Evolutionary conservation across 2,329 filamentous ascomycete species (phyloP).

Genomic region (Bipolaris victoriae): DNA sequence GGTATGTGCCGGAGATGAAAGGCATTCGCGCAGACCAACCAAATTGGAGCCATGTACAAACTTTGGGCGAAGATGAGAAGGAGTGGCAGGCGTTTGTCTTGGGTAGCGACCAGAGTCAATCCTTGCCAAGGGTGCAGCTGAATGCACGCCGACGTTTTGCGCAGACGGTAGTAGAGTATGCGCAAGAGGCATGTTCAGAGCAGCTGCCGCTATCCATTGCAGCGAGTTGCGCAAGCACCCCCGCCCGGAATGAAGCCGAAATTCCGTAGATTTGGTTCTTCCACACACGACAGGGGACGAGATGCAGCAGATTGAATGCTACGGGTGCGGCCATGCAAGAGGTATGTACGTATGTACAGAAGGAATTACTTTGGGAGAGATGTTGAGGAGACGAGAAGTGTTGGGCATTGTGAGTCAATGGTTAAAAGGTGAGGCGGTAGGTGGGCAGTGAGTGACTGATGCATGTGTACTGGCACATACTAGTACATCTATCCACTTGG

Average conservation of each 20-base stretch:
- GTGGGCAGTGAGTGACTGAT: constrained; percentile 30
- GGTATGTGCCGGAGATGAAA: neutral
- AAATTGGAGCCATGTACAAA: constrained; percentile 3
- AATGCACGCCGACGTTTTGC: constrained; percentile 2
- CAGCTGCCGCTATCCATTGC: constrained; percentile 25
- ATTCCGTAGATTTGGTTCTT: constrained; percentile 16
- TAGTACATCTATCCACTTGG: neutral
- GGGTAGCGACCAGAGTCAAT: constrained; percentile 22
- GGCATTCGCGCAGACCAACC: neutral
- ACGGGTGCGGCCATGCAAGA: constrained; percentile 20
- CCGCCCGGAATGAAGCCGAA: constrained; percentile 23
- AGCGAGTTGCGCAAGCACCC: constrained; percentile 28
- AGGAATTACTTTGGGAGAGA: constrained; percentile 18
- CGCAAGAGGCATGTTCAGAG: constrained; percentile 19
- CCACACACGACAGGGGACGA: constrained; percentile 34
- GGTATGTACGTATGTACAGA: constrained; percentile 3
- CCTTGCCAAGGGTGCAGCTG: constrained; percentile 12
- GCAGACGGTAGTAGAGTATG: constrained; percentile 7
- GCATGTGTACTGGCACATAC: constrained; percentile 10
- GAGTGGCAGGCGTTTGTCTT: constrained; percentile 46
- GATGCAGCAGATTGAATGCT: constrained; percentile 24
- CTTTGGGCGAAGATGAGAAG: constrained; percentile 28
- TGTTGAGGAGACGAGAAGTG: constrained; percentile 14
- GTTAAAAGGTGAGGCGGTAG: constrained; percentile 22
- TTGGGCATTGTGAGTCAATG: neutral